Conservation (phyloP, 176 grass and related monocot species). For the Ampelocalamus luodianensis region DNA sequence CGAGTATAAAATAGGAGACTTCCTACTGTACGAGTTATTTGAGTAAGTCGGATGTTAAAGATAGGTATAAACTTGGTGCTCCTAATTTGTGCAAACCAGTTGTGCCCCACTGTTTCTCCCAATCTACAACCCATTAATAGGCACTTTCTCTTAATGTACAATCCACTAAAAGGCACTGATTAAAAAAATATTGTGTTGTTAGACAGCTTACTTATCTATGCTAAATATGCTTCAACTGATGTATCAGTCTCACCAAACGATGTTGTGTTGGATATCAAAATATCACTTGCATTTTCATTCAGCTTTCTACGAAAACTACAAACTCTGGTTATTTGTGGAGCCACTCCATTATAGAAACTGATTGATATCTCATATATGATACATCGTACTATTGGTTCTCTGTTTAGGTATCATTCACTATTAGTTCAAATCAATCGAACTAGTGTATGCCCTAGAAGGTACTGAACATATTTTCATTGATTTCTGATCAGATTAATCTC, state of each 20-base stretch:
- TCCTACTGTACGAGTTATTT: constrained; percentile 4
- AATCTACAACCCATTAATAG: constrained; percentile 16
- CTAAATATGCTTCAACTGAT: constrained; percentile 10
- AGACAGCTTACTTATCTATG: constrained; percentile 5
- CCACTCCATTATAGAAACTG: constrained; percentile 6
- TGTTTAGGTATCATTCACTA: constrained; percentile 18
- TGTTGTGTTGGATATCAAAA: constrained; percentile 22
- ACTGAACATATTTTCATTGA: not conserved
- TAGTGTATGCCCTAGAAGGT: constrained; percentile 2
- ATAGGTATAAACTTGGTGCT: not conserved
- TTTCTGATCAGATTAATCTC: not conserved
- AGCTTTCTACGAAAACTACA: not conserved
- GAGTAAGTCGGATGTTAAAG: not conserved
- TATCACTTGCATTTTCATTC: constrained; percentile 26
- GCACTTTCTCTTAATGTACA: constrained; percentile 16
- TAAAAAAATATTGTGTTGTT: not conserved
- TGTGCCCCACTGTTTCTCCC: not conserved
- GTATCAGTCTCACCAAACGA: not conserved
- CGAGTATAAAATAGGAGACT: not conserved
- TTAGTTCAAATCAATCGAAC: constrained; percentile 12
- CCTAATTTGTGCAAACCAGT: no score
- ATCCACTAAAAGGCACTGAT: not conserved
- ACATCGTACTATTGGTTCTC: not conserved
- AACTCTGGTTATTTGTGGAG: constrained; percentile 20
- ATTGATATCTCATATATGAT: constrained; percentile 10